Conservation (phyloP, 2,329 filamentous ascomycete genomes). For the Calonectria pauciramosa region DNA sequence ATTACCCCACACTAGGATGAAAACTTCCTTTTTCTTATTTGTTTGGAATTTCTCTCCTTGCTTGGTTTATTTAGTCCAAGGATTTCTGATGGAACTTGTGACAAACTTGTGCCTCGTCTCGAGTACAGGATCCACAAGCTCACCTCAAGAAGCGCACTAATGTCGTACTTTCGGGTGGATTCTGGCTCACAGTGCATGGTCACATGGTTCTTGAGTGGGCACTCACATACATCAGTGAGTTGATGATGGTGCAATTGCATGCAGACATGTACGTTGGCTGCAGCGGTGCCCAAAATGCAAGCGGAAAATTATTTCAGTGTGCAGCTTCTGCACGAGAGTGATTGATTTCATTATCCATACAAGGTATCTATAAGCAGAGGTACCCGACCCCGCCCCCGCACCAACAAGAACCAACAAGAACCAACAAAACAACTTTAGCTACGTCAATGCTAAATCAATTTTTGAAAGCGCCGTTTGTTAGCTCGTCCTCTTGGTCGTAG, state of each 20-base stretch:
- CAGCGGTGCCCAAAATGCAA: background rate
- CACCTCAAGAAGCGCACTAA: too few species aligned
- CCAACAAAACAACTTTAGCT: background rate
- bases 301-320: background rate
- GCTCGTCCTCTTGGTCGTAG: conserved; percentile 43
- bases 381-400: background rate
- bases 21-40: background rate
- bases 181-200: background rate
- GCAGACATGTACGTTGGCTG: background rate
- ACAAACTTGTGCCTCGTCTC: background rate
- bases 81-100: background rate
- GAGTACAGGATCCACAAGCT: background rate
- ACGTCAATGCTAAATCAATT: conserved; percentile 17
- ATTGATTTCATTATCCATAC: background rate
- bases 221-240: background rate
- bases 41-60: background rate
- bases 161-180: background rate
- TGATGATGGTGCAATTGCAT: background rate
- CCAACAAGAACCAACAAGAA: background rate
- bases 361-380: background rate
- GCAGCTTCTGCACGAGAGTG: background rate
- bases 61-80: background rate
- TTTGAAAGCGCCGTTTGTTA: conserved; percentile 41
- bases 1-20: background rate
- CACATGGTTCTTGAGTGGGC: background rate